Base-by-base conservation (phyloP, 1,284 basidiomycete genomes). In the Tylopilus sp. region DNA sequence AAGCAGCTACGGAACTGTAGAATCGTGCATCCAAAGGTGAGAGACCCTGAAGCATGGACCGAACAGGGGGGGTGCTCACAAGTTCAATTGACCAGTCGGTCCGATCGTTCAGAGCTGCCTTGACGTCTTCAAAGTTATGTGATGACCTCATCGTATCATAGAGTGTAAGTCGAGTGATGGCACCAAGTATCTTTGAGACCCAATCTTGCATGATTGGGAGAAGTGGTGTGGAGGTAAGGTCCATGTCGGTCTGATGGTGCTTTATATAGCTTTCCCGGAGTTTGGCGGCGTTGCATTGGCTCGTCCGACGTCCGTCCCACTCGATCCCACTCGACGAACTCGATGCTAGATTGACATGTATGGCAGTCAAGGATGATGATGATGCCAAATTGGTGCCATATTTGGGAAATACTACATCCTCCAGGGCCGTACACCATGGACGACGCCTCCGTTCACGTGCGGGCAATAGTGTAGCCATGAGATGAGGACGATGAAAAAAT, bases 71-170 rank as follows among this genome's bases (percentile, higher is more conserved):
- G 31, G 5, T 31, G 19, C 61, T 53, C 9, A 61, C 63, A 0
- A 59, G 35, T 5, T 63, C 63, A 4, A 65, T 61, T 2, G 63
- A 59, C 60, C 60, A 57, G n/a, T 48, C 36, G 3, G 28, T 60
- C 1, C 52, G 44, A 7, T 59, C 42, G 7, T 59, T 52, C 38
- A 61, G 40, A 29, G 41, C 44, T 7, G 15, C n/a, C 25, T 36
- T 63, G 49, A 61, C 51, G 10, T 65, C 60, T 31, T 54, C 45
- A 35, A 61, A 61, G 48, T 59, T 52, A 3, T 3, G 15, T 2
- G 59, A 61, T 5, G 52, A 46, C 5, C 1, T 36, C 33, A 61
- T 51, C 46, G 50, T 55, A 6, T 64, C 31, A 3, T 62, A 58
- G 0, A 55, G 21, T 1, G 59, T 59, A 6, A 51, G 23, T 29